Percentiles rank a stretch among this genome's conserved stretches.
Evolutionary conservation across 768 basidiomycete species (phyloP).

Genomic region (Leccinum fibrillosum): DNA sequence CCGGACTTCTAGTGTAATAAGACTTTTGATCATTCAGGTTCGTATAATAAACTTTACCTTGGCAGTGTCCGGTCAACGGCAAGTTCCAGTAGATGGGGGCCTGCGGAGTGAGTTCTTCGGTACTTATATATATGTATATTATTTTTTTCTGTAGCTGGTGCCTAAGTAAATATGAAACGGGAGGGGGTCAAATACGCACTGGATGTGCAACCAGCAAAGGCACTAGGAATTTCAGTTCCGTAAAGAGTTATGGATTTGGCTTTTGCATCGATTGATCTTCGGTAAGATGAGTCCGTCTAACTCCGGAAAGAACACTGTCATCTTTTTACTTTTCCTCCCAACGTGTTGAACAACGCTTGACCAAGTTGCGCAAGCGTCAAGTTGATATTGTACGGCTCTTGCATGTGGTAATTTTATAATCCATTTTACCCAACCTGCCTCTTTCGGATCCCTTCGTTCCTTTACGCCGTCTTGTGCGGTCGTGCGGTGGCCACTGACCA

Average conservation of each 20-base stretch:
- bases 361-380: background rate
- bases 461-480: conserved; percentile 2
- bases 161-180: background rate
- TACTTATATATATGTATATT: conserved; percentile 9
- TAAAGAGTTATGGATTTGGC: conserved; percentile 31
- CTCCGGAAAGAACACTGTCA: conserved; percentile 26
- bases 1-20: conserved; percentile 25
- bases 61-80: conserved; percentile 23
- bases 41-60: conserved; percentile 30
- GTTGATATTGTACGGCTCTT: conserved; percentile 19
- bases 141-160: conserved; percentile 1
- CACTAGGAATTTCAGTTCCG: conserved; percentile 28
- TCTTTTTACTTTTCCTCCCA: conserved; percentile 7
- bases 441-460: conserved; percentile 4
- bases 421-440: conserved; percentile 12
- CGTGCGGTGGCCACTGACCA: conserved; percentile 1
- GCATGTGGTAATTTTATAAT: conserved; percentile 10
- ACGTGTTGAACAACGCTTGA: conserved; percentile 4
- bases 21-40: conserved; percentile 25
- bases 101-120: conserved; percentile 23
- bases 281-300: conserved; percentile 29
- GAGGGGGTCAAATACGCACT: conserved; percentile 4
- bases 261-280: conserved; percentile 33
- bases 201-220: conserved; percentile 18
- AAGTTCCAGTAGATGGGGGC: conserved; percentile 25